Conservation (phyloP, 306 rosid genomes). For the Rosa rugosa region DNA sequence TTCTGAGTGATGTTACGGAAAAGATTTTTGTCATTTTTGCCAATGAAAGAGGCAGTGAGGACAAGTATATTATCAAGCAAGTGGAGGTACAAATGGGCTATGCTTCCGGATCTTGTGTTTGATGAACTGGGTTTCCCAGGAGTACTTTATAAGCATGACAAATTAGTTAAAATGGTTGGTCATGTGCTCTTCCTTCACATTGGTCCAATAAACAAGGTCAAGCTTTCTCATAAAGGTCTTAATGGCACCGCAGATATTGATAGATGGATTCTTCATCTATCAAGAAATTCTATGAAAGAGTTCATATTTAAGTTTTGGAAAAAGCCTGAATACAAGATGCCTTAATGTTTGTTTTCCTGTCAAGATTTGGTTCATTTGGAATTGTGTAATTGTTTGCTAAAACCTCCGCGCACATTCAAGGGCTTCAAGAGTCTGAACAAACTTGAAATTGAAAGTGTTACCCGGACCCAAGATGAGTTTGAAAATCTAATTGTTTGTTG, state of each 20-base stretch:
- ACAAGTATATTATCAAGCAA: slow-evolving; percentile 55
- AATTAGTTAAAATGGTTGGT: slow-evolving; percentile 34
- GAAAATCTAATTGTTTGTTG: slow-evolving; percentile 45
- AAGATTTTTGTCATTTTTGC: slow-evolving; percentile 42
- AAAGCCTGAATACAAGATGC: neutral
- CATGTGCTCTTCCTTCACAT: slow-evolving; percentile 22
- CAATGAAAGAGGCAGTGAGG: slow-evolving; percentile 51
- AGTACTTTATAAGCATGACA: slow-evolving; percentile 25
- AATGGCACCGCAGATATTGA: slow-evolving; percentile 44
- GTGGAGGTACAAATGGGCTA: slow-evolving; percentile 65
- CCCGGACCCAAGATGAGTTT: slow-evolving; percentile 36
- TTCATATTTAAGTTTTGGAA: neutral
- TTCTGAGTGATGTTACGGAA: slow-evolving; percentile 25
- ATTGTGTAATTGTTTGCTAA: neutral
- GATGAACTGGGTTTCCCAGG: slow-evolving; percentile 27
- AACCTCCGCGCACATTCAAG: neutral
- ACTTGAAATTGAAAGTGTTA: neutral
- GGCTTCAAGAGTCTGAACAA: slow-evolving; percentile 9
- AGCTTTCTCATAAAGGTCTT: slow-evolving; percentile 47
- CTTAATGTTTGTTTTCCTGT: neutral
- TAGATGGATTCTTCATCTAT: slow-evolving; percentile 50
- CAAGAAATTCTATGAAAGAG: slow-evolving; percentile 43
- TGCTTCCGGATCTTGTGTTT: slow-evolving; percentile 45
- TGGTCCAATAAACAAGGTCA: slow-evolving; percentile 44
- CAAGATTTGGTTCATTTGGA: neutral